Percentiles rank a stretch among this genome's conserved stretches.
Evolutionary conservation across 768 basidiomycete genomes (phyloP).

Genomic region (Psilocybe subaeruginosa): DNA sequence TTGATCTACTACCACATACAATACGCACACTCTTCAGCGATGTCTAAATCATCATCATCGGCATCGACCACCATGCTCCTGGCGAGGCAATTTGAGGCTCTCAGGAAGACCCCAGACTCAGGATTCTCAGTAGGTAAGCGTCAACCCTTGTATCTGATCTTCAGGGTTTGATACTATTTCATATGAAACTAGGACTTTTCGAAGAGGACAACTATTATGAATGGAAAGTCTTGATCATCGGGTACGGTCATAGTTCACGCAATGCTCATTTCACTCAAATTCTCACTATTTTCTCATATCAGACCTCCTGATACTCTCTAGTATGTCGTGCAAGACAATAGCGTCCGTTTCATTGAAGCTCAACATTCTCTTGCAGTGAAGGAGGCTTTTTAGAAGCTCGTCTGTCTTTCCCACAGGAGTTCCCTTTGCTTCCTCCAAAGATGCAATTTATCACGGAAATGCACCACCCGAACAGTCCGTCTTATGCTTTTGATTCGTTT

Average conservation of each 20-base stretch:
- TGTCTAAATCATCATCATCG: slow-evolving; percentile 49
- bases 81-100: slow-evolving; percentile 78
- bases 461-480: slow-evolving; percentile 97
- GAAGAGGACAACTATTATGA: slow-evolving; percentile 95
- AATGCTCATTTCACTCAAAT: neutral
- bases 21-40: slow-evolving; percentile 16
- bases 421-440: slow-evolving; percentile 90
- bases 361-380: slow-evolving; percentile 57
- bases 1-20: slow-evolving; percentile 10
- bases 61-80: slow-evolving; percentile 65
- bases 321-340: slow-evolving; percentile 45
- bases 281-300: slow-evolving; percentile 12
- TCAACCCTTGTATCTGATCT: slow-evolving; percentile 25
- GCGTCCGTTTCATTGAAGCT: neutral
- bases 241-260: slow-evolving; percentile 49
- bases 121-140: slow-evolving; percentile 91
- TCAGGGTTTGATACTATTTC: slow-evolving; percentile 23
- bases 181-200: slow-evolving; percentile 69
- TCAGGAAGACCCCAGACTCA: slow-evolving; percentile 92
- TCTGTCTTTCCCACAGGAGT: slow-evolving; percentile 88
- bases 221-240: slow-evolving; percentile 96
- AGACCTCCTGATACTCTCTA: slow-evolving; percentile 95
- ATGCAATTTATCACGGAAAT: slow-evolving; percentile 95
- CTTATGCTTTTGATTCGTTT: neutral
- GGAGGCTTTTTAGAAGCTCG: slow-evolving; percentile 95